Conservation (phyloP, 202 grass and related monocot genomes). For the Tripidium arundinaceum region DNA sequence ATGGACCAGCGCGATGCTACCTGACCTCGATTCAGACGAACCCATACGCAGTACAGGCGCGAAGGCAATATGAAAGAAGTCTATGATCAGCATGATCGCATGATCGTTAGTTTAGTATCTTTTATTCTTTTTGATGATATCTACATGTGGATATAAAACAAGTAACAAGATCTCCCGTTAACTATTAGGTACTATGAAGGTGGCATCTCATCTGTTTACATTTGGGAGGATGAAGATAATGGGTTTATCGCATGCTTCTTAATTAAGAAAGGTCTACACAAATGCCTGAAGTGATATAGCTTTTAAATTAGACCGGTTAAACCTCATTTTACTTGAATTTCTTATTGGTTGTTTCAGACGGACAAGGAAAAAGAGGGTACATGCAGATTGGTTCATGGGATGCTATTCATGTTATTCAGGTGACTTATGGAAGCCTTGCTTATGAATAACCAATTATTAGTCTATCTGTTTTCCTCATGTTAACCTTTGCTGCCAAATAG, state of each 20-base stretch:
- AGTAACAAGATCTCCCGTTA: slow-evolving; percentile 26
- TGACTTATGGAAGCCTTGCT: too few relatives aligned
- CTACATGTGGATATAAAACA: slow-evolving; percentile 17
- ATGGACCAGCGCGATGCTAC: background rate
- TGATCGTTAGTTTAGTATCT: background rate
- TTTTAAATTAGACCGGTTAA: background rate
- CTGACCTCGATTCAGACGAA: background rate
- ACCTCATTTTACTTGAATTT: slow-evolving; percentile 6
- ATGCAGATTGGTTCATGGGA: slow-evolving; percentile 93
- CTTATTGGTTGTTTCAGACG: slow-evolving; percentile 51
- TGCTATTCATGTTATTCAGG: too few relatives aligned
- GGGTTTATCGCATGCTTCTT: slow-evolving; percentile 93
- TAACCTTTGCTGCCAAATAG: too few relatives aligned
- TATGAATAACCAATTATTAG: too few relatives aligned
- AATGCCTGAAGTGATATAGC: background rate
- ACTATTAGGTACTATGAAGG: slow-evolving; percentile 94
- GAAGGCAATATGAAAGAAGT: slow-evolving; percentile 10
- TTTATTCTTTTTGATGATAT: too few relatives aligned
- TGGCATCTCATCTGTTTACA: slow-evolving; percentile 62
- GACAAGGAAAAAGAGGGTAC: slow-evolving; percentile 69
- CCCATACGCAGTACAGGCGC: background rate
- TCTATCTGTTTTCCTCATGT: too few relatives aligned
- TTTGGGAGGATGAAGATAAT: slow-evolving; percentile 82
- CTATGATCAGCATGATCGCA: slow-evolving; percentile 2
- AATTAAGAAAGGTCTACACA: slow-evolving; percentile 80